A percentile compares a stretch with the other conserved stretches of the same genome.
phyloP scores from a whole-genome alignment of 371 early-diverging fungal genomes.

The Vavraia culicis region DNA sequence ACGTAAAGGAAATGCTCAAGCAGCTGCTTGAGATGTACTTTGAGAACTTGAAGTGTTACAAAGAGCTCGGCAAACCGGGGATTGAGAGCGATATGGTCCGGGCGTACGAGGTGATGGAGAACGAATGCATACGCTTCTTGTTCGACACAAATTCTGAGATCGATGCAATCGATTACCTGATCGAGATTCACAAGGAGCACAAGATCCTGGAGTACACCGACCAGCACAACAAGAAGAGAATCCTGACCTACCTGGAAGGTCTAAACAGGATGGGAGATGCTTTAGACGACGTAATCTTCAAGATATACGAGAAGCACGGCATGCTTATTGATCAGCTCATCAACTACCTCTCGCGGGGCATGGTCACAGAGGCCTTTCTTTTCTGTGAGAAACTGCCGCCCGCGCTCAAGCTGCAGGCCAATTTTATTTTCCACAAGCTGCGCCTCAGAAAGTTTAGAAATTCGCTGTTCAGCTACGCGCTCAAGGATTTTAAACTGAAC shows the following conservation, averaged over 20 bases:
- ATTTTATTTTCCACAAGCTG: no score
- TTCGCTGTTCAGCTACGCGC: no score
- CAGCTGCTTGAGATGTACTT: no score
- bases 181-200: conserved; percentile 33
- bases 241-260: conserved; percentile 34
- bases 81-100: no score
- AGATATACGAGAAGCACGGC: conserved; percentile 22
- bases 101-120: conserved; percentile 11
- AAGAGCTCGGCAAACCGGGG: no score
- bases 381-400: no score
- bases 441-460: no score
- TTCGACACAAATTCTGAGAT: conserved; percentile 40
- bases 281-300: conserved; percentile 14
- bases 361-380: no score
- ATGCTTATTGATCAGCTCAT: conserved; percentile 16
- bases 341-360: no score
- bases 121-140: conserved; percentile 30
- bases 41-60: no score
- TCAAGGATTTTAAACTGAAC: no score
- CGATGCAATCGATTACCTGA: conserved; percentile 42
- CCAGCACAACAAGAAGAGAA: conserved; percentile 37
- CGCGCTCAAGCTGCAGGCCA: no score
- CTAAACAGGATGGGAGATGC: conserved; percentile 13
- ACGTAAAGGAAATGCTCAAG: conserved; percentile 40
- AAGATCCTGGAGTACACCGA: conserved; percentile 32